These are phyloP conservation scores for Tylopilus sp. DNA, from an alignment of 768 basidiomycete genomes.

Conservation along the genomic window DNA sequence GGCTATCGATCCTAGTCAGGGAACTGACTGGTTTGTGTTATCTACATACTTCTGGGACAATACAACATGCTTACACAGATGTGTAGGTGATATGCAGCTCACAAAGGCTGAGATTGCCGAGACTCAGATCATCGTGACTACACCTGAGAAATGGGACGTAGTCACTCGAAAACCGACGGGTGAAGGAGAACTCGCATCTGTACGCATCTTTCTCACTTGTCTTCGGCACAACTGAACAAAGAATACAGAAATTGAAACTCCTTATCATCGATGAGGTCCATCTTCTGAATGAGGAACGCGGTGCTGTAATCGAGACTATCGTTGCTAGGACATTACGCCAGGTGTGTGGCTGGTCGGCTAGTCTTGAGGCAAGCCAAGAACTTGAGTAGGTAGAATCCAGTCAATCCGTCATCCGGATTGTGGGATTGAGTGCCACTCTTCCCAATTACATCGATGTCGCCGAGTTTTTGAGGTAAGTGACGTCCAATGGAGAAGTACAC, in stretches of 20 bases:
- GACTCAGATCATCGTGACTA: conserved; percentile 98
- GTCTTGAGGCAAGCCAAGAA: neutral
- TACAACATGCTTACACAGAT: neutral
- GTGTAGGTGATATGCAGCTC: conserved; percentile 88
- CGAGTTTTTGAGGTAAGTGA: conserved; percentile 78
- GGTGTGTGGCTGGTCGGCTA: conserved; percentile 35
- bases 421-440: conserved; percentile 93
- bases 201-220: conserved; percentile 34
- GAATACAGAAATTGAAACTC: conserved; percentile 75
- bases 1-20: conserved; percentile 82
- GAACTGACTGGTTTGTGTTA: conserved; percentile 76
- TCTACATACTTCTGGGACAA: neutral
- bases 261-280: conserved; percentile 98
- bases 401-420: conserved; percentile 93
- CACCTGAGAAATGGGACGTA: conserved; percentile 99
- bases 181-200: conserved; percentile 94
- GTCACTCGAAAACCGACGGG: conserved; percentile 96
- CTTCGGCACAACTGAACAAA: neutral
- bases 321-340: conserved; percentile 93
- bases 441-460: conserved; percentile 97
- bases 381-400: conserved; percentile 81
- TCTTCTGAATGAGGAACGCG: conserved; percentile 94
- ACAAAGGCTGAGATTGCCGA: conserved; percentile 90
- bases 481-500: neutral
- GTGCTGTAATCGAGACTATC: conserved; percentile 97